phyloP scores from a whole-genome alignment of 202 grass and related monocot genomes.

The Hordeum pubiflorum region DNA sequence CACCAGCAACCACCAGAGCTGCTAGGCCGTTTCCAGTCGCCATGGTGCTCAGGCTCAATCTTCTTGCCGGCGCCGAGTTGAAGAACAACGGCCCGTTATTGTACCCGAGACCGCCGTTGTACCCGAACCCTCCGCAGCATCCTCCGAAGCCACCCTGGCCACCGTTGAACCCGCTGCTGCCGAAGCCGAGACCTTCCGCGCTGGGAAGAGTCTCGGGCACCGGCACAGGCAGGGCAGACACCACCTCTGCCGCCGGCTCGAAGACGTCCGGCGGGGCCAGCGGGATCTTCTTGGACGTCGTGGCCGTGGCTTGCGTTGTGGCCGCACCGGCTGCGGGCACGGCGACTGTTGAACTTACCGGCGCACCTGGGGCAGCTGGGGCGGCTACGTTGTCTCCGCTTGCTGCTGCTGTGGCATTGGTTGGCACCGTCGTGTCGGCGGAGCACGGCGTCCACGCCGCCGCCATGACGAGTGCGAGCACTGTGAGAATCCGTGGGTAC shows the following conservation, averaged over 20 bases:
- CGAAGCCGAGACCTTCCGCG: conserved; percentile 1
- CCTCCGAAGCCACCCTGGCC: neutral
- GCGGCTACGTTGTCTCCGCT: neutral
- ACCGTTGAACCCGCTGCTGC: neutral
- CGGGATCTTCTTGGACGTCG: neutral
- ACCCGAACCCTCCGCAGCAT: neutral
- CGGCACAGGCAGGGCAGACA: conserved; percentile 21
- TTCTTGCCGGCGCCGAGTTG: neutral
- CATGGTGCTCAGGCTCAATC: neutral
- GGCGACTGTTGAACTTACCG: neutral
- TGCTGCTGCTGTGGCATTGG: neutral
- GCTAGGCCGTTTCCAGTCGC: too few species aligned
- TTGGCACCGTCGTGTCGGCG: neutral
- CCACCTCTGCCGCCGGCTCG: conserved; percentile 14
- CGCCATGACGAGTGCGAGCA: neutral
- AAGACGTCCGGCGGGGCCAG: neutral
- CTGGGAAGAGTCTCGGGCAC: conserved; percentile 29
- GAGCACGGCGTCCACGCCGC: neutral
- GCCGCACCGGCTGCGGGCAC: neutral
- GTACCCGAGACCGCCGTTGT: neutral
- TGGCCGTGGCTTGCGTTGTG: neutral
- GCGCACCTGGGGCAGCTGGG: neutral
- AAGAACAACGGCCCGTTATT: neutral
- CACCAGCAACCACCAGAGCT: neutral
- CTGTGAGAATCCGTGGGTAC: neutral